These are phyloP conservation scores for Neonectria magnoliae DNA, from an alignment of 2,329 filamentous ascomycete species.

Conservation along the genomic window DNA sequence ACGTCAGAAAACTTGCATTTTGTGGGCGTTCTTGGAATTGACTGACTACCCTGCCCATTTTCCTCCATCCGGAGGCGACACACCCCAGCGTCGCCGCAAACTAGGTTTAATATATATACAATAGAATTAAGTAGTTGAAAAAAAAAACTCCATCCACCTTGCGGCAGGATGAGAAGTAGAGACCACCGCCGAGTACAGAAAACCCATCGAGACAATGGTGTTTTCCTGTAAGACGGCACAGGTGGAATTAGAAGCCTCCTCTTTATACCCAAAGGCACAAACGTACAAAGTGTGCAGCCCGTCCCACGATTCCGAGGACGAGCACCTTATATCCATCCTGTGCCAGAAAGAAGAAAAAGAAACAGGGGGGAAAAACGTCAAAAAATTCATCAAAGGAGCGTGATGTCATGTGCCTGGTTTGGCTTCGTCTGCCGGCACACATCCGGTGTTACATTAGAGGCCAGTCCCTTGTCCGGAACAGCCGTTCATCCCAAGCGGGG, in stretches of 20 bases:
- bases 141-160: constrained; percentile 5
- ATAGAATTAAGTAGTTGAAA: constrained; percentile 19
- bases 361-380: background rate
- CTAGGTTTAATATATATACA: constrained; percentile 18
- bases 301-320: background rate
- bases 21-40: background rate
- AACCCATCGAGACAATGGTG: background rate
- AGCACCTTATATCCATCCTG: background rate
- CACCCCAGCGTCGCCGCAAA: background rate
- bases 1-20: background rate
- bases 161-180: constrained; percentile 9
- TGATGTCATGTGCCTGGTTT: constrained; percentile 8
- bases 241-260: background rate
- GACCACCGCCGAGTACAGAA: background rate
- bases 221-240: background rate
- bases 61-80: background rate
- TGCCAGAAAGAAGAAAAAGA: background rate
- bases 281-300: background rate
- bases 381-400: constrained; percentile 9
- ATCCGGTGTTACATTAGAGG: background rate
- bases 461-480: background rate
- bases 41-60: background rate
- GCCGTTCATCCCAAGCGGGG: background rate
- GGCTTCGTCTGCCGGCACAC: constrained; percentile 8
- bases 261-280: constrained; percentile 1